These are phyloP conservation scores for Fusarium compactum DNA, from an alignment of 2,329 filamentous ascomycete genomes.

Conservation along the genomic window DNA sequence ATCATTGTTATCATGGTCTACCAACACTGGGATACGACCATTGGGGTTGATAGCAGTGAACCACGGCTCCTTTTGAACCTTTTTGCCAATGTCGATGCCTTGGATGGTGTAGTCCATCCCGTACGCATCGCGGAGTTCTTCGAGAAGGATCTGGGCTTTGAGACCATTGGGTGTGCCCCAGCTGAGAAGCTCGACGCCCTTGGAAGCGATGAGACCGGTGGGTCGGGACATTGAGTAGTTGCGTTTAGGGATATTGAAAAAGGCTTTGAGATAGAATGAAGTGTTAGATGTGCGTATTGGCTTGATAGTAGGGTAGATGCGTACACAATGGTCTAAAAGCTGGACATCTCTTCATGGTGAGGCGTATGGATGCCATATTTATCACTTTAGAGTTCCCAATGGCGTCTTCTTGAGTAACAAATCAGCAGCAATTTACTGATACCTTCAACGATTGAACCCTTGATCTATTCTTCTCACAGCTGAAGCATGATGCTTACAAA, in stretches of 20 bases:
- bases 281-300: background rate
- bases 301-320: background rate
- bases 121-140: conserved; percentile 75
- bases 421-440: background rate
- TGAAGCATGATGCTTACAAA: background rate
- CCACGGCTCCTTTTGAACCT: conserved; percentile 76
- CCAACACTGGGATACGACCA: conserved; percentile 73
- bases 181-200: conserved; percentile 74
- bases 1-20: conserved; percentile 72
- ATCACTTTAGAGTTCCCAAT: background rate
- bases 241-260: background rate
- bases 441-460: background rate
- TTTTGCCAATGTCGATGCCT: conserved; percentile 68
- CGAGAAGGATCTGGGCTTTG: conserved; percentile 71
- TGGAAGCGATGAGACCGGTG: conserved; percentile 70
- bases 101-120: conserved; percentile 71
- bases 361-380: conserved; percentile 7
- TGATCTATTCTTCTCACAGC: background rate
- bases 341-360: background rate
- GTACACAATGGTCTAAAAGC: background rate
- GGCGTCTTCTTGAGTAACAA: background rate
- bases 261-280: background rate
- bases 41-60: conserved; percentile 73
- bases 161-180: conserved; percentile 66
- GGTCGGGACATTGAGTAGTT: conserved; percentile 48